These are phyloP conservation scores for Lactuca saligna DNA, from an alignment of 129 eudicot genomes.

Conservation along the genomic window DNA sequence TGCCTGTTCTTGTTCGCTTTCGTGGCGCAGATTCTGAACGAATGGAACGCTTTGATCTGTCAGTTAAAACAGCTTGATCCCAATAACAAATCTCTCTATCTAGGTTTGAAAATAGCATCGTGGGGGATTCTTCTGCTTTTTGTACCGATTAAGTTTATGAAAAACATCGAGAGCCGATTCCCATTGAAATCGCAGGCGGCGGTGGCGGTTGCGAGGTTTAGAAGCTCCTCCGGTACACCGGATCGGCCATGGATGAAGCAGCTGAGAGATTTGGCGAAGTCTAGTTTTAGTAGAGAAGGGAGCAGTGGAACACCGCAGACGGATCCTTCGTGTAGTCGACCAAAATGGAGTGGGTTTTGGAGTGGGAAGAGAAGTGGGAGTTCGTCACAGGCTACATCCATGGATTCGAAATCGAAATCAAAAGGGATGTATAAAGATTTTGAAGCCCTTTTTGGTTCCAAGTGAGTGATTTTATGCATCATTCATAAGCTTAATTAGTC, in stretches of 20 bases:
- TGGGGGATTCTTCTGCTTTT: conserved; percentile 63
- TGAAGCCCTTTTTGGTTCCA: conserved; percentile 86
- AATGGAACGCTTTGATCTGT: conserved; percentile 70
- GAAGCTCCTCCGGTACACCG: conserved; percentile 42
- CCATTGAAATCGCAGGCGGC: conserved; percentile 24
- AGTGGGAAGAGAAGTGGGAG: conserved; percentile 63
- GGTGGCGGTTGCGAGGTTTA: conserved; percentile 29
- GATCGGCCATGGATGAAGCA: conserved; percentile 84
- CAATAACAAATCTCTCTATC: conserved; percentile 38
- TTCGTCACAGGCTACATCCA: conserved; percentile 50
- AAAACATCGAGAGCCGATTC: conserved; percentile 38
- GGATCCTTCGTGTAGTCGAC: conserved; percentile 72
- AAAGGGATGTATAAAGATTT: conserved; percentile 81
- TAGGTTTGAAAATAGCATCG: conserved; percentile 59
- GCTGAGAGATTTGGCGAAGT: conserved; percentile 70
- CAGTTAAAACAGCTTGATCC: conserved; percentile 71
- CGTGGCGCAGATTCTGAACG: conserved; percentile 57
- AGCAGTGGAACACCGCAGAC: conserved; percentile 11
- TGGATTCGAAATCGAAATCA: conserved; percentile 57
- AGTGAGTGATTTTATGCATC: conserved; percentile 24
- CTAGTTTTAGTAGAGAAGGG: conserved; percentile 62
- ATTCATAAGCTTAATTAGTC: conserved; percentile 23
- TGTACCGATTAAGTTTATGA: conserved; percentile 47
- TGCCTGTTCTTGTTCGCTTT: conserved; percentile 54
- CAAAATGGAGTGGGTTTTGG: conserved; percentile 70